Evolutionary conservation across 768 basidiomycete species (phyloP).

Genomic region (Kwoniella newhampshirensis): DNA sequence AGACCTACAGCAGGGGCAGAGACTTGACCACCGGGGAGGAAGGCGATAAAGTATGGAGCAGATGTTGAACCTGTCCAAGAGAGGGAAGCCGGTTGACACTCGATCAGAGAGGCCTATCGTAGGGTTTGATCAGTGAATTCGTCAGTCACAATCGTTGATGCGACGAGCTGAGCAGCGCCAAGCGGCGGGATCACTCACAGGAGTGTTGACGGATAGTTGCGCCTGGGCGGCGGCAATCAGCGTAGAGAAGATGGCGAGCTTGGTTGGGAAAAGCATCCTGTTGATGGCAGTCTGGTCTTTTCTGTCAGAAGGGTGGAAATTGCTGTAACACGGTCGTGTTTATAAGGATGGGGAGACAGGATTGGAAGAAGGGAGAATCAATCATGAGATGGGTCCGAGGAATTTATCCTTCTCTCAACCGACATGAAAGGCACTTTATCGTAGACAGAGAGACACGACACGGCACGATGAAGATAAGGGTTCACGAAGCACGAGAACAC

Average conservation of each 20-base stretch:
- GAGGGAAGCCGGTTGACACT: slow-evolving; percentile 37
- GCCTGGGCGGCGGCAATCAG: slow-evolving; percentile 25
- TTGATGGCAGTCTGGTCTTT: too few relatives aligned
- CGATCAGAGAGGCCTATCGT: slow-evolving; percentile 36
- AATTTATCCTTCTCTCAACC: too few relatives aligned
- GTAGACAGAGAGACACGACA: too few relatives aligned
- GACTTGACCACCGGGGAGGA: slow-evolving; percentile 35
- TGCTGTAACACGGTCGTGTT: too few relatives aligned
- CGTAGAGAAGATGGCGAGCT: slow-evolving; percentile 25
- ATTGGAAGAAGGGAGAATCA: too few relatives aligned
- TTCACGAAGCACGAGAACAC: too few relatives aligned
- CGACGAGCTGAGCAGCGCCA: slow-evolving; percentile 1
- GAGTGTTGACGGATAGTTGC: slow-evolving; percentile 26
- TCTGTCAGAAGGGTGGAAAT: too few relatives aligned
- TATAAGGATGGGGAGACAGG: too few relatives aligned
- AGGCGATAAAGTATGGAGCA: slow-evolving; percentile 34
- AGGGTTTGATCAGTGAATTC: background rate
- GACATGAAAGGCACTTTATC: too few relatives aligned
- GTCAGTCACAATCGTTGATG: background rate
- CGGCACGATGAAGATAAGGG: too few relatives aligned
- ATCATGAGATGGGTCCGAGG: too few relatives aligned
- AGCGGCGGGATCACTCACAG: slow-evolving; percentile 31
- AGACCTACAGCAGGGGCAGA: slow-evolving; percentile 32
- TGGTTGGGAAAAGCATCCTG: slow-evolving; percentile 26
- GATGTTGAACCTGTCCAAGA: slow-evolving; percentile 24